These are phyloP conservation scores for Phoma herbarum DNA, from an alignment of 2,329 filamentous ascomycete genomes.

Conservation along the genomic window DNA sequence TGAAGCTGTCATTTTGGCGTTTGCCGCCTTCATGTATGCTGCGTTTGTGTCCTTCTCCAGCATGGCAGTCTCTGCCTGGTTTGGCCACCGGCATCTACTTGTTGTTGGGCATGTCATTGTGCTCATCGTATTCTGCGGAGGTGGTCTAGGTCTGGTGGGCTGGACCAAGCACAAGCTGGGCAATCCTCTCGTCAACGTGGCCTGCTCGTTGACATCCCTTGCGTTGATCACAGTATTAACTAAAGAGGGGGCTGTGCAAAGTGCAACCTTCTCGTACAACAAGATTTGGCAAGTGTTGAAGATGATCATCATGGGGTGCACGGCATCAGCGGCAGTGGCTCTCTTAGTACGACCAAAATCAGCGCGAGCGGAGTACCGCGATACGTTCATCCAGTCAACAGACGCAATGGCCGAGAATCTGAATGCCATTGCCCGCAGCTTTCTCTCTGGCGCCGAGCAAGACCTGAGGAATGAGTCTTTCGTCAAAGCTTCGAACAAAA, in stretches of 20 bases:
- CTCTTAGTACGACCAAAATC: slow-evolving; percentile 80
- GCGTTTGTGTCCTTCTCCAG: slow-evolving; percentile 79
- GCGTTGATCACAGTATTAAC: slow-evolving; percentile 90
- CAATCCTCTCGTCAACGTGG: slow-evolving; percentile 80
- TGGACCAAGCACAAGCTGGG: slow-evolving; percentile 85
- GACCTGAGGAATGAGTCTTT: slow-evolving; percentile 76
- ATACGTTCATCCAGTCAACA: slow-evolving; percentile 77
- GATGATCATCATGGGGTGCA: slow-evolving; percentile 65
- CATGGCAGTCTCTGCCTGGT: slow-evolving; percentile 87
- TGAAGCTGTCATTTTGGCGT: slow-evolving; percentile 79
- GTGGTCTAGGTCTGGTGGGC: slow-evolving; percentile 84
- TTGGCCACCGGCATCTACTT: slow-evolving; percentile 73
- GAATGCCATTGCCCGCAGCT: slow-evolving; percentile 80
- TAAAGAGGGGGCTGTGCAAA: slow-evolving; percentile 88
- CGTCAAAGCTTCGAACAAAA: slow-evolving; percentile 66
- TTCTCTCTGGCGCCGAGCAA: slow-evolving; percentile 82
- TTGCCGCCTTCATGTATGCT: slow-evolving; percentile 81
- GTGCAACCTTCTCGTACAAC: slow-evolving; percentile 78
- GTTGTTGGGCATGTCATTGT: slow-evolving; percentile 80
- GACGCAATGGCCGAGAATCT: slow-evolving; percentile 82
- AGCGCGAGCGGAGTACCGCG: slow-evolving; percentile 75
- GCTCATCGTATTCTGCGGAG: slow-evolving; percentile 83
- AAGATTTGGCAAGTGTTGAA: slow-evolving; percentile 77
- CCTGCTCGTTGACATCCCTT: slow-evolving; percentile 82
- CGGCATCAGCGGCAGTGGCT: slow-evolving; percentile 61